Base-by-base conservation (phyloP, 2,329 filamentous ascomycete species). In the Drechmeria coniospora region DNA sequence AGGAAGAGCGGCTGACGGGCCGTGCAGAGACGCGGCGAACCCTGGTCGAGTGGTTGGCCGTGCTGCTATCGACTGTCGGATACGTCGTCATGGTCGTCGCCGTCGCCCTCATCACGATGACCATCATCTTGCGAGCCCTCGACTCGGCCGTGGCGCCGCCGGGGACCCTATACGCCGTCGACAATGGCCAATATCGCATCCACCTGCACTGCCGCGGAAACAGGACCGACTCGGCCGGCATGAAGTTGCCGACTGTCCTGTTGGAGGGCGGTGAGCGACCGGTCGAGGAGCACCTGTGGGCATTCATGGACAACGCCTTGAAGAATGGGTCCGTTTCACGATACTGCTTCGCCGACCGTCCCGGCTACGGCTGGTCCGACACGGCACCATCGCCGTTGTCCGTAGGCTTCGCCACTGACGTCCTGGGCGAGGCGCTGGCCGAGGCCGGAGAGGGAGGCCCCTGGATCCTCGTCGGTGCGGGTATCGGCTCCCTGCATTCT, bases 331-430 rank as follows among this genome's bases (percentile, higher is more conserved):
- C 78, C 25, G 90, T 98, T 41, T 61, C 64, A 31, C 74, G 87
- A 33, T 95, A 92, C 57, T 98, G 90, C 63, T 94, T 93, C 53
- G 86, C 82, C 48, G 90, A 98, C 49, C 78, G 90, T 14, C 90
- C 90, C 1, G 90, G 90, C 2, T 68, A 87, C 31, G 87, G 69
- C 6, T 93, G 83, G 63, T 74, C 68, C 25, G 90, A 98, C 53
- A 87, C 90, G 30, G 84, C 87, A 0, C 90, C 90, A 2, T 94
- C 86, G 5, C 90, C 90, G 0, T 76, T 93, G 42, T 92, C 82
- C 5, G 87, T 83, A 4, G 84, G 86, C 23, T 93, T 94, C 70
- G 78, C 80, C n/a, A 76, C 81, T 5, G 84, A 93, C 44, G 82
- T 76, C 0, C 61, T 95, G 15, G 86, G 82, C 23, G 86, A 95